These are phyloP conservation scores for Hamigera avellanea DNA, from an alignment of 495 filamentous ascomycete genomes.

Conservation along the genomic window DNA sequence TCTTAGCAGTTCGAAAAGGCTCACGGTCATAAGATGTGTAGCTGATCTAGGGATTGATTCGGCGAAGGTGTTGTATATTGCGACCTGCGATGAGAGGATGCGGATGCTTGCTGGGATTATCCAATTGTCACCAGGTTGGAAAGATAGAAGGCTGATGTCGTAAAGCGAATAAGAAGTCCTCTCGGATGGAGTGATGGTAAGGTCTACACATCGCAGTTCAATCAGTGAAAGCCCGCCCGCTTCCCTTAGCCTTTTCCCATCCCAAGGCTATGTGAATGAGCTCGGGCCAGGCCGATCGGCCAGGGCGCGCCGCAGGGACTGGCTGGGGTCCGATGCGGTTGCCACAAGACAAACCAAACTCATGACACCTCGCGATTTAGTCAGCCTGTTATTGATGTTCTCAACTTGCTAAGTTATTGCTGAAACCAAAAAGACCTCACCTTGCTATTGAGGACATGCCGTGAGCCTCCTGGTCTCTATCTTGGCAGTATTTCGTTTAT, in stretches of 20 bases:
- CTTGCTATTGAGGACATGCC: neutral
- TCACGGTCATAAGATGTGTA: neutral
- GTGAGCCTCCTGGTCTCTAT: neutral
- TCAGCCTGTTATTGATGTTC: no score
- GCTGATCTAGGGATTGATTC: neutral
- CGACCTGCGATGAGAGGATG: no score
- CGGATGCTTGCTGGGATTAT: no score
- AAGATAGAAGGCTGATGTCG: neutral
- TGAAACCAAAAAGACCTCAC: neutral
- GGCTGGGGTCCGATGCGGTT: slow-evolving; percentile 12
- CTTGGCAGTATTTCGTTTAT: slow-evolving; percentile 3
- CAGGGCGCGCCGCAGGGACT: no score
- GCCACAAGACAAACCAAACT: slow-evolving; percentile 11
- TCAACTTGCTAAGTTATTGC: no score
- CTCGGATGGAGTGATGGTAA: no score
- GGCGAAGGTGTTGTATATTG: neutral
- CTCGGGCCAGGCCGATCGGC: slow-evolving; percentile 15
- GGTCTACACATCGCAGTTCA: no score
- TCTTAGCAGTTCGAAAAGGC: neutral
- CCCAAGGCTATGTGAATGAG: slow-evolving; percentile 3
- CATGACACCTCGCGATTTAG: slow-evolving; percentile 1
- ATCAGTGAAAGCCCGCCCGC: no score
- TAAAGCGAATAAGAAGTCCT: neutral
- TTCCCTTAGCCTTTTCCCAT: neutral
- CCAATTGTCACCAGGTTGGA: neutral